Percentiles rank a stretch among this genome's conserved stretches.
Conservation (phyloP, 2,329 filamentous ascomycete species). For the Gremmenia infestans region DNA sequence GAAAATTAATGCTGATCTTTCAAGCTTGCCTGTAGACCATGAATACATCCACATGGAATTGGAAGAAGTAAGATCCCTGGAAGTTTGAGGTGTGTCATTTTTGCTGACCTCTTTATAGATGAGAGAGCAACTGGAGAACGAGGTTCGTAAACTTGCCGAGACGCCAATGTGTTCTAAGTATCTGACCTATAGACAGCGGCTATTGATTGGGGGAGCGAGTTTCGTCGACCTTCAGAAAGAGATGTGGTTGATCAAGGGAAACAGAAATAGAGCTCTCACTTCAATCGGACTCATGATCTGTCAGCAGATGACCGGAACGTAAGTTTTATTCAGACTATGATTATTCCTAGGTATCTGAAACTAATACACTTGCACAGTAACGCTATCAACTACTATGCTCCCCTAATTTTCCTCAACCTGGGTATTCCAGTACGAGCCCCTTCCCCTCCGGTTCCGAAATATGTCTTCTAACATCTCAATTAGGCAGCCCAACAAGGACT, state of each 20-base stretch:
- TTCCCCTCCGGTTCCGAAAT: neutral
- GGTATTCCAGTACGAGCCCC: conserved; percentile 44
- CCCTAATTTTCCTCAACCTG: conserved; percentile 62
- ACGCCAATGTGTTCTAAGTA: neutral
- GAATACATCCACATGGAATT: conserved; percentile 49
- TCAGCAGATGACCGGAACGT: conserved; percentile 62
- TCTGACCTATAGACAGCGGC: conserved; percentile 12
- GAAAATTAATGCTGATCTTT: conserved; percentile 36
- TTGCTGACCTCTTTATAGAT: conserved; percentile 28
- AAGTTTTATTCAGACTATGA: conserved; percentile 1
- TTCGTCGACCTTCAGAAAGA: conserved; percentile 52
- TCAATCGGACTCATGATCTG: conserved; percentile 61
- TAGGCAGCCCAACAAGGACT: conserved; percentile 50
- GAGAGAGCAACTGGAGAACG: conserved; percentile 42
- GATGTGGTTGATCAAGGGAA: conserved; percentile 53
- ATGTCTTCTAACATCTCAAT: neutral
- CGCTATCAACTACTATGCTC: conserved; percentile 50
- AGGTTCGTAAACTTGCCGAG: conserved; percentile 30
- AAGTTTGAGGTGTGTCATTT: conserved; percentile 5
- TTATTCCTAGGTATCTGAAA: neutral
- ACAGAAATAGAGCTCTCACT: conserved; percentile 60
- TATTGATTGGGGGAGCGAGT: conserved; percentile 43
- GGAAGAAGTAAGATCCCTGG: conserved; percentile 44
- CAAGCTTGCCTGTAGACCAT: conserved; percentile 46
- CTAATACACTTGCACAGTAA: conserved; percentile 35